These are phyloP conservation scores for Carpinus viminea DNA, from an alignment of 306 rosid genomes.

Conservation along the genomic window DNA sequence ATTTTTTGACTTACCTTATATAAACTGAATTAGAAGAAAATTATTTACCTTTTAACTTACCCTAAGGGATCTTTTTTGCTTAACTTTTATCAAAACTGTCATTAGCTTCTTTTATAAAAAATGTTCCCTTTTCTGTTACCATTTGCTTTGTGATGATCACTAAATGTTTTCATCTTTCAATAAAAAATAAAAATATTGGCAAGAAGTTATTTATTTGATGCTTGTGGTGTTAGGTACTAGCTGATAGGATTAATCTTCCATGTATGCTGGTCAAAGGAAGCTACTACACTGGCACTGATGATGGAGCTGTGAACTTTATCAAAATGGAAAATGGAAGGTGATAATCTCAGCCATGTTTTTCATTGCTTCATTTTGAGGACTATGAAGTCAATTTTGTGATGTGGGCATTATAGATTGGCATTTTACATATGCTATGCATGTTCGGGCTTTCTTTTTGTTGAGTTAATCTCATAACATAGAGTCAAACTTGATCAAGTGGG, in stretches of 20 bases:
- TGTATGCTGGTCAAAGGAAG: slow-evolving; percentile 98
- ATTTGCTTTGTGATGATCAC: slow-evolving; percentile 13
- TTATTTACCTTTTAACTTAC: slow-evolving; percentile 11
- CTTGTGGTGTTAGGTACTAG: slow-evolving; percentile 76
- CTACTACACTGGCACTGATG: slow-evolving; percentile 98
- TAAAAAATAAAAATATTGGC: slow-evolving; percentile 5
- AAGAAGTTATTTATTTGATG: slow-evolving; percentile 30
- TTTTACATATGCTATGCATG: slow-evolving; percentile 20
- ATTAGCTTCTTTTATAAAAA: not conserved
- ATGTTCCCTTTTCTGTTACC: slow-evolving; percentile 12
- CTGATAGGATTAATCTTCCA: slow-evolving; percentile 91
- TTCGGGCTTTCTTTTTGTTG: slow-evolving; percentile 19
- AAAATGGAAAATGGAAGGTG: slow-evolving; percentile 91
- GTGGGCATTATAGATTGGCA: slow-evolving; percentile 21
- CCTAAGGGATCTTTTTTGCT: not conserved
- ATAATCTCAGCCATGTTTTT: slow-evolving; percentile 25
- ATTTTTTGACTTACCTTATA: slow-evolving; percentile 18
- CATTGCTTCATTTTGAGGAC: slow-evolving; percentile 14
- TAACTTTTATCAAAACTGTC: slow-evolving; percentile 12
- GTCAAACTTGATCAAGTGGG: slow-evolving; percentile 4
- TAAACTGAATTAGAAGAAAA: slow-evolving; percentile 4
- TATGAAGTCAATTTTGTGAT: slow-evolving; percentile 23
- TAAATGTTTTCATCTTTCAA: slow-evolving; percentile 11
- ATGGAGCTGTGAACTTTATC: slow-evolving; percentile 93
- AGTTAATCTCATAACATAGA: slow-evolving; percentile 1